Conservation (phyloP, 352 stramenopile genomes). For the Phytophthora vignae region DNA sequence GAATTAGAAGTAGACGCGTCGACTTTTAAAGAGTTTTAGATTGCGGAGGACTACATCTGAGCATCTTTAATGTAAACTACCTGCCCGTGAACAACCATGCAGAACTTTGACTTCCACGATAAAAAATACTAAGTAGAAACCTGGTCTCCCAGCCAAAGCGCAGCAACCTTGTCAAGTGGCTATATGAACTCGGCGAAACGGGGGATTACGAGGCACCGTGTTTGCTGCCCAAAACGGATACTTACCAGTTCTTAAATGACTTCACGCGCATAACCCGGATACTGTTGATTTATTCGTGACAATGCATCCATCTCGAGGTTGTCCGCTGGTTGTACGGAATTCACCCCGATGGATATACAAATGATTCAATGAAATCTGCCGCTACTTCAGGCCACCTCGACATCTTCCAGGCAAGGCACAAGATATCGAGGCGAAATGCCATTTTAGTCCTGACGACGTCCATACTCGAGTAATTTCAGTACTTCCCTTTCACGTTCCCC, state of each 20-base stretch:
- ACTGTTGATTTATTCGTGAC: not conserved
- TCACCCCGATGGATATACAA: not conserved
- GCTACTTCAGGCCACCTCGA: not conserved
- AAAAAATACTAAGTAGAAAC: too few species aligned
- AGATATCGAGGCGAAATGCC: not conserved
- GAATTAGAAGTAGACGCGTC: too few species aligned
- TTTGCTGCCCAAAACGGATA: not conserved
- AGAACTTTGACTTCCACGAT: too few species aligned
- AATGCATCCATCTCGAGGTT: not conserved
- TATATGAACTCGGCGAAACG: too few species aligned
- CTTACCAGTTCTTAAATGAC: not conserved
- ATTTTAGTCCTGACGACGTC: not conserved
- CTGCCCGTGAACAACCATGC: too few species aligned
- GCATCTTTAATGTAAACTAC: too few species aligned
- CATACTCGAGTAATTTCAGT: too few species aligned
- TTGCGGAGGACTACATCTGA: too few species aligned
- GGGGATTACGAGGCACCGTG: not conserved
- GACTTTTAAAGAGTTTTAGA: too few species aligned
- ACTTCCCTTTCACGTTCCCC: too few species aligned
- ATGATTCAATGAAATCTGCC: not conserved
- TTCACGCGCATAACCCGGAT: not conserved
- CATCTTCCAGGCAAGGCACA: not conserved
- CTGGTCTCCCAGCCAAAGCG: too few species aligned
- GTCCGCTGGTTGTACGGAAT: not conserved
- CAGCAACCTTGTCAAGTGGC: too few species aligned